A percentile compares a stretch with the other conserved stretches of the same genome.
phyloP scores from a whole-genome alignment of 1,284 basidiomycete species.

The Vanrija sp. region DNA sequence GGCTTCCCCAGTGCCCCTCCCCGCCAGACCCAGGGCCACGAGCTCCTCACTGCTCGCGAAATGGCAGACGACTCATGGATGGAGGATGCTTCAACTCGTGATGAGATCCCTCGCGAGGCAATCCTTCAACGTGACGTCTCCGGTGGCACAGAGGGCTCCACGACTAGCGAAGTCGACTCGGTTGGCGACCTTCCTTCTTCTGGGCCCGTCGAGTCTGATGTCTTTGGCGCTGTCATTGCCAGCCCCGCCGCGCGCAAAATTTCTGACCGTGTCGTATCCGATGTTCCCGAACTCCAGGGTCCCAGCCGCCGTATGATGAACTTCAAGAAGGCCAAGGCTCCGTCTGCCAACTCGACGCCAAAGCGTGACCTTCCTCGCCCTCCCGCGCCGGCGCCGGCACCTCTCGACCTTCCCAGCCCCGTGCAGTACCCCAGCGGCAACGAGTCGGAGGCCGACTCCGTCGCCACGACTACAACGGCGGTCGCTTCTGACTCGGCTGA shows the following conservation, averaged over 20 bases:
- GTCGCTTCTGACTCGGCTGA: neutral
- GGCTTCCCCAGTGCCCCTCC: constrained; percentile 25
- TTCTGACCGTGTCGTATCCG: constrained; percentile 18
- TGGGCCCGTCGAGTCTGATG: constrained; percentile 3
- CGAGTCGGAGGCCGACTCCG: constrained; percentile 7
- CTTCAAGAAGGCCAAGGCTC: constrained; percentile 9
- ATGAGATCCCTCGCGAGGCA: neutral
- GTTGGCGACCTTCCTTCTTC: neutral
- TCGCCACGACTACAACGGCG: neutral
- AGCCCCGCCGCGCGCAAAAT: constrained; percentile 9
- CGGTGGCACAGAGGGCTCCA: neutral
- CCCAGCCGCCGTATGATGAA: constrained; percentile 35
- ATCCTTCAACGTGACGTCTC: neutral
- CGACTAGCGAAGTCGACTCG: neutral
- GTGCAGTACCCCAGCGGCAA: constrained; percentile 11
- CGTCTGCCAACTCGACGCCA: neutral
- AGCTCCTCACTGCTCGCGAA: too few species aligned
- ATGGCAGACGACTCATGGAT: too few species aligned
- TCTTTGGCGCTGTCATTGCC: constrained; percentile 13
- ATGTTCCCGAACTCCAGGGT: constrained; percentile 29
- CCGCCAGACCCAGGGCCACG: neutral
- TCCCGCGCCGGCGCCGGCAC: constrained; percentile 29
- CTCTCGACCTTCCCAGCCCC: constrained; percentile 36
- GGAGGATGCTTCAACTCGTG: neutral
- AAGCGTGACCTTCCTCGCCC: constrained; percentile 11